Evolutionary conservation across 495 filamentous ascomycete species (phyloP), one percentile per base, ranked within the genome.

Genomic region (Physcia stellaris): DNA sequence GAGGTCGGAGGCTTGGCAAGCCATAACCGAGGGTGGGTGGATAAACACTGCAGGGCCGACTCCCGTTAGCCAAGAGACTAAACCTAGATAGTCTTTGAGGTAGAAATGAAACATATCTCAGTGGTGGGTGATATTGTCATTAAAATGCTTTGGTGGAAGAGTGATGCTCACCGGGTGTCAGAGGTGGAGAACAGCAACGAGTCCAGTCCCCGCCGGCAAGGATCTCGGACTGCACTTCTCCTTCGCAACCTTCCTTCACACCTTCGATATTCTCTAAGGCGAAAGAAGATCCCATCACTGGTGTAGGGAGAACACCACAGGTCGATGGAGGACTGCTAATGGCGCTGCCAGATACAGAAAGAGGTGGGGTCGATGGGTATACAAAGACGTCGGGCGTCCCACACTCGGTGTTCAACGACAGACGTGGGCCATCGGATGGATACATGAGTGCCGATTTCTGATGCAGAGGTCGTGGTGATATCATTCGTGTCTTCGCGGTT

Each of bases 141-240:
- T n/a, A n/a, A n/a, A n/a, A n/a, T n/a, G n/a, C n/a, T n/a, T n/a
- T n/a, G n/a, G n/a, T n/a, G n/a, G 26, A 32, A 31, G n/a, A 37
- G 43, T 50, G 50, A 48, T 46, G 79, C 85, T 60, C 80, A 95
- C 87, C 82, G 74, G 90, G 90, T 53, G 86, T 90, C 68, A 96
- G 70, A 6, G 85, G 84, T 41, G 90, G 86, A 17, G 86, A 92
- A 13, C 69, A 70, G 29, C 73, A 78, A 50, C 73, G 74, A 26
- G 75, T 61, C 79, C 81, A 92, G 42, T 88, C 82, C 48, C 78
- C 68, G 47, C 68, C 71, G 33, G 83, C 77, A 46, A 92, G 71
- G 51, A 75, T 76, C 63, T 90, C 78, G 28, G 78, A 71, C 58
- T 79, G 71, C 4, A 75, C 75, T 35, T 83, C 82, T 19, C 71